Conservation (phyloP, 495 filamentous ascomycete species). For the Penicillium macrosclerotiorum region DNA sequence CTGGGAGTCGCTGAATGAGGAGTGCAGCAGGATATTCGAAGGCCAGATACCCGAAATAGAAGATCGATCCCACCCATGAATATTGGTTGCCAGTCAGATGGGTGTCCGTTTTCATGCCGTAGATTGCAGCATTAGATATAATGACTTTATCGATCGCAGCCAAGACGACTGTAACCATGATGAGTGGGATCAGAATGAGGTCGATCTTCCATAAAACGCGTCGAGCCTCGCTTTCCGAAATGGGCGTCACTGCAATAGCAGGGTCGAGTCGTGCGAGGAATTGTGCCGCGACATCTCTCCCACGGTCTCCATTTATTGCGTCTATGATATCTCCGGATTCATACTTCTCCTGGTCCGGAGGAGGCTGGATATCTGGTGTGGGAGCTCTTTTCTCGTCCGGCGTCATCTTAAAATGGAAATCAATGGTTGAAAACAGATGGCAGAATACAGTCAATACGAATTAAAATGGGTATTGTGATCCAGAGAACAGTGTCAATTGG, state of each 20-base stretch:
- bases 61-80: slow-evolving; percentile 47
- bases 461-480: background rate
- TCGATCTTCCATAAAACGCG: slow-evolving; percentile 36
- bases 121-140: slow-evolving; percentile 38
- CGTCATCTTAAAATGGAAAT: background rate
- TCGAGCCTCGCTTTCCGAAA: slow-evolving; percentile 15
- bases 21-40: slow-evolving; percentile 21
- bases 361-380: background rate
- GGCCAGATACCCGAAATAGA: slow-evolving; percentile 41
- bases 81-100: slow-evolving; percentile 45
- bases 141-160: slow-evolving; percentile 36
- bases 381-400: slow-evolving; percentile 3
- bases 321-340: slow-evolving; percentile 11
- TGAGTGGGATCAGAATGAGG: slow-evolving; percentile 29
- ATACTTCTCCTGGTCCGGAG: slow-evolving; percentile 3
- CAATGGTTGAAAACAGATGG: background rate
- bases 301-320: background rate
- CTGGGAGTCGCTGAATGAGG: slow-evolving; percentile 43
- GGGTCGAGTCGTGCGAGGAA: slow-evolving; percentile 10
- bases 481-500: background rate
- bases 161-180: slow-evolving; percentile 30
- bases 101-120: slow-evolving; percentile 41
- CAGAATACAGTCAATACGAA: background rate
- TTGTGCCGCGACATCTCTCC: slow-evolving; percentile 21
- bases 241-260: slow-evolving; percentile 13